phyloP scores from a whole-genome alignment of 148 eudicot genomes.

The Bassia scoparia region DNA sequence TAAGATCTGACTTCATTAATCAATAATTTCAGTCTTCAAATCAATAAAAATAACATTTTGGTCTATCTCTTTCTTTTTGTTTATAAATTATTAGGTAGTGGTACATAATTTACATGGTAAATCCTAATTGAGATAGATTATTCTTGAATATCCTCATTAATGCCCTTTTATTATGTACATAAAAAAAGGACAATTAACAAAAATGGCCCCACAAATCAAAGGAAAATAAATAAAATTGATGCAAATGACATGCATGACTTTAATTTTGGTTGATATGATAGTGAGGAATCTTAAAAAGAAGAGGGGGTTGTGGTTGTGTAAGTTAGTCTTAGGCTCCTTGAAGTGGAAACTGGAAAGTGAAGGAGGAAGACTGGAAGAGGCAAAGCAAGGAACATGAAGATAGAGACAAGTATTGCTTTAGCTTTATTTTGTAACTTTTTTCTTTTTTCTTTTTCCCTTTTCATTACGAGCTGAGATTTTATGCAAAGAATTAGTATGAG shows the following conservation, averaged over 20 bases:
- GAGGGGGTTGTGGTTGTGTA: constrained; percentile 6
- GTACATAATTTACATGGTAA: background rate
- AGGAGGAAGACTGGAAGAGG: constrained; percentile 12
- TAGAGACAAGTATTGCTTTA: constrained; percentile 41
- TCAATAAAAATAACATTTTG: background rate
- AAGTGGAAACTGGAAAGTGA: constrained; percentile 21
- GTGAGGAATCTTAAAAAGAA: constrained; percentile 19
- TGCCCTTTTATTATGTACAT: background rate
- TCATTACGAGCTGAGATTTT: background rate
- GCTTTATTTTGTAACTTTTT: constrained; percentile 12
- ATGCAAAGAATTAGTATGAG: too few relatives aligned
- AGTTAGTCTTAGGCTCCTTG: constrained; percentile 22
- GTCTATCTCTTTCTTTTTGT: background rate
- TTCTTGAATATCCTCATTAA: constrained; percentile 43
- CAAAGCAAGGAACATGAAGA: constrained; percentile 39
- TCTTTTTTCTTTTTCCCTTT: constrained; percentile 19
- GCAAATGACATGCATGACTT: constrained; percentile 6
- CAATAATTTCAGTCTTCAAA: background rate
- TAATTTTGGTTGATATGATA: constrained; percentile 6
- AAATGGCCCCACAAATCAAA: constrained; percentile 15
- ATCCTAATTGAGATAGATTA: constrained; percentile 9
- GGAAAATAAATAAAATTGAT: background rate
- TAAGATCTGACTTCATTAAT: background rate
- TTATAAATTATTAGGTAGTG: background rate
- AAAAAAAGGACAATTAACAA: background rate